phyloP scores from a whole-genome alignment of 306 rosid species.

The Elaeagnus macrophylla region DNA sequence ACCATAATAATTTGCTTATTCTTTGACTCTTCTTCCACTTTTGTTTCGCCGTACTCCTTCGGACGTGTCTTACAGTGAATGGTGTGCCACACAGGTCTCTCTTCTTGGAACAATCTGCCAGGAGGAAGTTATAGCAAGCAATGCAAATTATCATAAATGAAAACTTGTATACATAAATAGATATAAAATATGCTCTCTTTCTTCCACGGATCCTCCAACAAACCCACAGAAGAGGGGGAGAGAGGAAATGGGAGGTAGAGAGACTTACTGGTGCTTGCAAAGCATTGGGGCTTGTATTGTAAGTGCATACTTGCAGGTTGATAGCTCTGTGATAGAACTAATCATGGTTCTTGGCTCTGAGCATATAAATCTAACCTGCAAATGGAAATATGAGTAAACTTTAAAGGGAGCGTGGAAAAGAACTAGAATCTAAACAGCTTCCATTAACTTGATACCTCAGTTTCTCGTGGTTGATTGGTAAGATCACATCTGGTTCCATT shows the following conservation, averaged over 20 bases:
- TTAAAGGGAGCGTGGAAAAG: constrained; percentile 10
- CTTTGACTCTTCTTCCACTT: constrained; percentile 27
- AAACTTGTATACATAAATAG: background rate
- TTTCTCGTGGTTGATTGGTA: constrained; percentile 76
- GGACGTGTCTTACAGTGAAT: constrained; percentile 72
- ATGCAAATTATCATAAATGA: background rate
- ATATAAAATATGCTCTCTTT: background rate
- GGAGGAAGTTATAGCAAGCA: constrained; percentile 6
- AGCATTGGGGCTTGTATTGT: constrained; percentile 78
- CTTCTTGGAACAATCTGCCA: constrained; percentile 78
- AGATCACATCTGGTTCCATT: constrained; percentile 89
- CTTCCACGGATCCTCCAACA: background rate
- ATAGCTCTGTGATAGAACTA: constrained; percentile 81
- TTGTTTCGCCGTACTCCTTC: constrained; percentile 43
- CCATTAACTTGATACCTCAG: constrained; percentile 52
- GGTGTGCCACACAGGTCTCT: constrained; percentile 81
- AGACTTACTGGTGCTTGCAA: constrained; percentile 85
- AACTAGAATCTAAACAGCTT: constrained; percentile 1
- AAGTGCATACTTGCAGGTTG: constrained; percentile 96
- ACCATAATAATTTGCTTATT: constrained; percentile 40
- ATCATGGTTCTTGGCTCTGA: constrained; percentile 73
- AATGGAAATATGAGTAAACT: constrained; percentile 1
- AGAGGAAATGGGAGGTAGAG: constrained; percentile 15
- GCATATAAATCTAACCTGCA: constrained; percentile 92
- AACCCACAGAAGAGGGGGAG: background rate